Base-by-base conservation (phyloP, 116 monocot species). In the Dioscorea cayenensis region DNA sequence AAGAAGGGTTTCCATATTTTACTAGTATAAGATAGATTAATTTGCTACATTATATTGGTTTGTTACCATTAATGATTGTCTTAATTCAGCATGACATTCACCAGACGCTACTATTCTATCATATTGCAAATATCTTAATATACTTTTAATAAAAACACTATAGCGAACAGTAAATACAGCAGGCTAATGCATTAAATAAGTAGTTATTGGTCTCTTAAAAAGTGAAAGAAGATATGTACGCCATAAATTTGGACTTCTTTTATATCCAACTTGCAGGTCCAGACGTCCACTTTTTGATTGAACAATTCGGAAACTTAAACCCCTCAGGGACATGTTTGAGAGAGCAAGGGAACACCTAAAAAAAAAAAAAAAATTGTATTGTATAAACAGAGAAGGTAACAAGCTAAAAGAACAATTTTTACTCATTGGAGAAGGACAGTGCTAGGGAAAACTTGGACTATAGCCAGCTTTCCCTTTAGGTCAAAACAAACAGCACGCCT, bases 391-490 rank as follows among this genome's bases (percentile, higher is more conserved):
- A 59, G 67, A 29, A 63, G 36, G 67, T 50, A 64, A 89, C 91
- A 63, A 64, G 92, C 92, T 89, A 89, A 72, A 32, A 77, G 82
- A 85, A 89, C 95, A 95, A 22, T 79, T 87, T 18, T 92, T 75
- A 58, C 14, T 97, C 97, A 36, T 86, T 64, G n/a, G 97, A 32
- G 97, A 69, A 86, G 83, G 65, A 93, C 77, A 66, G 90, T 74
- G 66, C 71, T 69, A 1, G 90, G 88, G 66, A 85, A 86, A 19
- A 97, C 83, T 76, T 93, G 88, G 18, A 97, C 81, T 29, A 82
- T 90, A 64, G 97, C 84, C 37, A 86, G 66, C 66, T 83, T 84
- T 32, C 72, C 55, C 19, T 28, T 78, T 36, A 21, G 38, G 58
- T 90, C 84, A 66, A 93, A 97, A 76, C 86, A 93, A 43, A 93